Conservation (phyloP, 805 yeast species). For the Pichia paraexigua region DNA sequence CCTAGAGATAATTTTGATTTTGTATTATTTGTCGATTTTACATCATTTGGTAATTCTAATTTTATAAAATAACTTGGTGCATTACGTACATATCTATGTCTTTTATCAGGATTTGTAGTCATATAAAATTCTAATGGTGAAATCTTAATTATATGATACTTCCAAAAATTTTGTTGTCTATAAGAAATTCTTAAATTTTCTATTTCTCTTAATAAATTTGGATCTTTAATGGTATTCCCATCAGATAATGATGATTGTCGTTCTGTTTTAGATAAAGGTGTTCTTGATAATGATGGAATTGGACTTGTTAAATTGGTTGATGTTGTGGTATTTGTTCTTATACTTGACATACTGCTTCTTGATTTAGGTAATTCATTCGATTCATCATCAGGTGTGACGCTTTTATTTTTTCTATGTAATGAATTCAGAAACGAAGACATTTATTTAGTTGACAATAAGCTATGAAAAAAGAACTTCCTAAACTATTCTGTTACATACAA, state of each 20-base stretch:
- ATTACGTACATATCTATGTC: slow-evolving; percentile 49
- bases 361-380: not conserved
- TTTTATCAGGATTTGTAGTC: slow-evolving; percentile 58
- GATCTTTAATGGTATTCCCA: not conserved
- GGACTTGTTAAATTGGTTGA: not conserved
- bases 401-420: not conserved
- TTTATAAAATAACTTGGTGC: slow-evolving; percentile 59
- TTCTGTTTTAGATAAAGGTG: not conserved
- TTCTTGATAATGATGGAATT: slow-evolving; percentile 2
- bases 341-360: not conserved
- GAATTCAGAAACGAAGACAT: not conserved
- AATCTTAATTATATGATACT: slow-evolving; percentile 51
- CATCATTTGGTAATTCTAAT: slow-evolving; percentile 19
- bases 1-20: not conserved
- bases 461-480: too few species aligned
- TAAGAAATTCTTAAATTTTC: slow-evolving; percentile 9
- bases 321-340: not conserved
- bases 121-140: slow-evolving; percentile 46
- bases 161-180: slow-evolving; percentile 38
- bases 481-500: too few species aligned
- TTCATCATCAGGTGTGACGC: not conserved
- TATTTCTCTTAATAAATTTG: slow-evolving; percentile 1
- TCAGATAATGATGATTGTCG: not conserved
- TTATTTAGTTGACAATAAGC: not conserved
- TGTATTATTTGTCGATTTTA: not conserved